Conservation (phyloP, 495 filamentous ascomycete species). For the Penicillium canariense region DNA sequence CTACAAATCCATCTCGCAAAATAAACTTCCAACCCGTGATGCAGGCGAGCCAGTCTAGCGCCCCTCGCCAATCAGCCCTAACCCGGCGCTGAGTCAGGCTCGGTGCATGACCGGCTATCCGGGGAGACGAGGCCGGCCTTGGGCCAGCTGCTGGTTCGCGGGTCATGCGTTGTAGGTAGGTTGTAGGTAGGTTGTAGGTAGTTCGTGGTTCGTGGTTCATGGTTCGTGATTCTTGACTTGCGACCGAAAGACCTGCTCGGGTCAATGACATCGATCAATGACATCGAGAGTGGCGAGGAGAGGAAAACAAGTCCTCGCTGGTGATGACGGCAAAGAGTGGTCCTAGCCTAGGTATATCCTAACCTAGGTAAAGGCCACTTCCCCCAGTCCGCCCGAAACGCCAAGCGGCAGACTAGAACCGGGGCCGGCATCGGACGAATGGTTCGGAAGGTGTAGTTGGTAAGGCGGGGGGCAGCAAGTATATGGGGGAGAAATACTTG, state of each 20-base stretch:
- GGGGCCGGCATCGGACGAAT: conserved; percentile 19
- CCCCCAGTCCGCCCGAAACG: conserved; percentile 5
- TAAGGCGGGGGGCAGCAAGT: background rate
- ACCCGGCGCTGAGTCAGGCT: too few species aligned
- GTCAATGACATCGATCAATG: background rate
- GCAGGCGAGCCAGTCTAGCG: too few species aligned
- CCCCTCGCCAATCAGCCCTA: too few species aligned
- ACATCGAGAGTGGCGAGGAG: background rate
- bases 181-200: too few species aligned
- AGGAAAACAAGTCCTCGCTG: background rate
- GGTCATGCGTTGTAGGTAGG: too few species aligned
- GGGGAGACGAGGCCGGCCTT: too few species aligned
- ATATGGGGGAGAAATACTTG: background rate
- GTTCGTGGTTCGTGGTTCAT: background rate
- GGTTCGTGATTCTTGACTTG: background rate
- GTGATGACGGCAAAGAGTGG: too few species aligned
- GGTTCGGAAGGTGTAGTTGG: conserved; percentile 7
- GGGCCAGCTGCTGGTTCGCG: too few species aligned
- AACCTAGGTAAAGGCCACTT: conserved; percentile 1
- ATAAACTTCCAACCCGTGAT: too few species aligned
- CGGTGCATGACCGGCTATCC: too few species aligned
- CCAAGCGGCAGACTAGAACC: conserved; percentile 2
- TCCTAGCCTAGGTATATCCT: background rate
- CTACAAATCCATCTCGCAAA: too few species aligned
- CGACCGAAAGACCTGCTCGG: background rate